Percentiles rank a stretch among this genome's conserved stretches.
These are phyloP conservation scores for Gentiana macrophylla DNA, from an alignment of 257 asterid genomes.

Conservation along the genomic window DNA sequence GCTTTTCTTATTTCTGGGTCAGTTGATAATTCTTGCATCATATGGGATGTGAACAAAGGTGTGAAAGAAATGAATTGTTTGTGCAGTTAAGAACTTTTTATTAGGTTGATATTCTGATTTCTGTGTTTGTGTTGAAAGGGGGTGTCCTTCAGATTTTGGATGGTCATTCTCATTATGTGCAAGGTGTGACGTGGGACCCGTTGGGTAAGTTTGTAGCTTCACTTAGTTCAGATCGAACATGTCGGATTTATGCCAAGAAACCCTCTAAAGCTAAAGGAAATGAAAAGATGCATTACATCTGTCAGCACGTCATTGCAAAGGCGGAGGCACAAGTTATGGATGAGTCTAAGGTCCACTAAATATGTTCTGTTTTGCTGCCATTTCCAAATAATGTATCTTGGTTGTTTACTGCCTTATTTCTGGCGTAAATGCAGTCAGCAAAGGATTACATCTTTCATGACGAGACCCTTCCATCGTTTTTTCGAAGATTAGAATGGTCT, in stretches of 20 bases:
- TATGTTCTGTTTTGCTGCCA: not conserved
- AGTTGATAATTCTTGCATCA: slow-evolving; percentile 93
- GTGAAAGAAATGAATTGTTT: slow-evolving; percentile 2
- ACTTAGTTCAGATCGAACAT: slow-evolving; percentile 92
- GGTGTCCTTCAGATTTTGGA: slow-evolving; percentile 82
- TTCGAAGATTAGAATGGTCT: slow-evolving; percentile 95
- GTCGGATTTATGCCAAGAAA: slow-evolving; percentile 67
- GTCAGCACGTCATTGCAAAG: slow-evolving; percentile 78
- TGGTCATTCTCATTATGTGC: slow-evolving; percentile 89
- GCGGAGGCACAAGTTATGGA: slow-evolving; percentile 49
- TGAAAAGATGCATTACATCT: slow-evolving; percentile 59
- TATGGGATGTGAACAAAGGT: slow-evolving; percentile 94
- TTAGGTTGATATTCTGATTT: slow-evolving; percentile 1
- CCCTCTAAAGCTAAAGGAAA: slow-evolving; percentile 74
- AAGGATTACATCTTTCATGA: slow-evolving; percentile 88
- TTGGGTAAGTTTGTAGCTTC: slow-evolving; percentile 77
- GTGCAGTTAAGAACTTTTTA: not conserved
- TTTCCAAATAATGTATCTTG: not conserved
- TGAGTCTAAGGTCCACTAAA: slow-evolving; percentile 67
- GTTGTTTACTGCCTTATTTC: not conserved
- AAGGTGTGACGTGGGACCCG: slow-evolving; percentile 98
- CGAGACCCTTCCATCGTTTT: slow-evolving; percentile 93
- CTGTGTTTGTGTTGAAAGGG: slow-evolving; percentile 34
- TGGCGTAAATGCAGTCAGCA: slow-evolving; percentile 40
- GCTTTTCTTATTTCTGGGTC: slow-evolving; percentile 83